Conservation (phyloP, 257 asterid genomes). For the Lantana camara region DNA sequence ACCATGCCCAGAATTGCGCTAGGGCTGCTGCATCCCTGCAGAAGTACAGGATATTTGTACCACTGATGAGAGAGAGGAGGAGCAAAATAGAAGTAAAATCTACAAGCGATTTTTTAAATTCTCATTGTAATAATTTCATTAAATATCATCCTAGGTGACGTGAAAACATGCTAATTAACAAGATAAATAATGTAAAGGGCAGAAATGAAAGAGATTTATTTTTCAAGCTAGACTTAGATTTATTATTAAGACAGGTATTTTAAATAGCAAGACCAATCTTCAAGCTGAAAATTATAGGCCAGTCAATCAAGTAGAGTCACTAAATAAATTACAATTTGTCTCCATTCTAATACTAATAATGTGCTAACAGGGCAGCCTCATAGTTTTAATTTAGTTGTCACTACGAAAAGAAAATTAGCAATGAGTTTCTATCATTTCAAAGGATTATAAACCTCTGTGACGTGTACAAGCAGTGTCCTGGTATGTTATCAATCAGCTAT, state of each 20-base stretch:
- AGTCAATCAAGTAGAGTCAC: neutral
- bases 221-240: neutral
- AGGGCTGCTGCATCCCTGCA: conserved; percentile 95
- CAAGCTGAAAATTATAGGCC: neutral
- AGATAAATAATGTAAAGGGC: neutral
- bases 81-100: neutral
- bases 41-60: conserved; percentile 6
- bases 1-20: conserved; percentile 95
- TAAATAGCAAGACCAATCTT: neutral
- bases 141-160: neutral
- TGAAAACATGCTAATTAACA: neutral
- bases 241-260: neutral
- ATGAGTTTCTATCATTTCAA: neutral
- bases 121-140: neutral
- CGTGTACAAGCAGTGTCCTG: neutral
- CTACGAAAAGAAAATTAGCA: neutral
- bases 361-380: neutral
- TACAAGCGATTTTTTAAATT: neutral
- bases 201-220: neutral
- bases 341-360: neutral
- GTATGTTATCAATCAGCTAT: neutral
- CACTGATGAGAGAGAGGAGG: neutral
- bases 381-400: neutral
- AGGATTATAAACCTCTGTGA: neutral
- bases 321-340: neutral